phyloP scores from a whole-genome alignment of 192 early-diverging fungal species.

The Coemansia sp. region DNA sequence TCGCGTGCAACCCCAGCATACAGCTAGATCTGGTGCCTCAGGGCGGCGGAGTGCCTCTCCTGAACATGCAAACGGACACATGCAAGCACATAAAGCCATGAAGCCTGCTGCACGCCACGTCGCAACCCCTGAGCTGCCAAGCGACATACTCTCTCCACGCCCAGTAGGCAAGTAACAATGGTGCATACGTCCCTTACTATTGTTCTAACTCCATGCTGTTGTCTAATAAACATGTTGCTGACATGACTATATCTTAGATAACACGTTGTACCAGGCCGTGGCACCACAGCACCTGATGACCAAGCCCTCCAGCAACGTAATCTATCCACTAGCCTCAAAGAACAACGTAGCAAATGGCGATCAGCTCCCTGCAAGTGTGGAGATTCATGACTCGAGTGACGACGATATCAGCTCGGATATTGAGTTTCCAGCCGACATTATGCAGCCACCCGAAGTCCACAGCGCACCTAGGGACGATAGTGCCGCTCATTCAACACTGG shows the following conservation, averaged over 20 bases:
- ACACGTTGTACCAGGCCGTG: neutral
- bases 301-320: neutral
- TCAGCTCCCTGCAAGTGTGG: constrained; percentile 5
- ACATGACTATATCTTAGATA: neutral
- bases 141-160: neutral
- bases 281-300: neutral
- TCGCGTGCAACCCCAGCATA: neutral
- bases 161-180: neutral
- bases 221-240: neutral
- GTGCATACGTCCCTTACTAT: neutral
- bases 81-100: neutral
- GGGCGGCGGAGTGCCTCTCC: neutral
- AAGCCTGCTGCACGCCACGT: neutral
- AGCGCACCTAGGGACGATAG: neutral
- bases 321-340: neutral
- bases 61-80: neutral
- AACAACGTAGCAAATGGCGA: neutral
- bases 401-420: constrained; percentile 21
- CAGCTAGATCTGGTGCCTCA: neutral
- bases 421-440: constrained; percentile 23
- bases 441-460: neutral
- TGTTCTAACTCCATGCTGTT: neutral
- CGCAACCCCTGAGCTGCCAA: neutral
- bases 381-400: constrained; percentile 37
- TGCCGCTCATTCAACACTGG: neutral